Conservation (phyloP, 345 rosid species). For the Angophora floribunda region DNA sequence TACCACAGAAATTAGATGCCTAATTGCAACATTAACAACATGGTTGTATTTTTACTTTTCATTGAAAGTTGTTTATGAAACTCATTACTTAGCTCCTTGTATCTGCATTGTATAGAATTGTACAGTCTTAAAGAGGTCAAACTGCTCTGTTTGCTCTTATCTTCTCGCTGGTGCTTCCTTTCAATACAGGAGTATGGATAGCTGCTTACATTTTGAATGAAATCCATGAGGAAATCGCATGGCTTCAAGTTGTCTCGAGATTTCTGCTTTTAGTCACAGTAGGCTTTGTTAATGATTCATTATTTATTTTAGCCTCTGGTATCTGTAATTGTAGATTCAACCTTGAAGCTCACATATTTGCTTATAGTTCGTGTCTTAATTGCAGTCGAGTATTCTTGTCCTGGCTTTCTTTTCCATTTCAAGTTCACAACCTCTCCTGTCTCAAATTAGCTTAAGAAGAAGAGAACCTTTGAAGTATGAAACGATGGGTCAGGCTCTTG, state of each 20-base stretch:
- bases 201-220: slow-evolving; percentile 65
- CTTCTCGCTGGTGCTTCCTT: not conserved
- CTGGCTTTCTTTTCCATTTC: slow-evolving; percentile 74
- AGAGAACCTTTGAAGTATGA: slow-evolving; percentile 49
- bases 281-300: slow-evolving; percentile 1
- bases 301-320: not conserved
- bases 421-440: slow-evolving; percentile 73
- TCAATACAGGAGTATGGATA: slow-evolving; percentile 52
- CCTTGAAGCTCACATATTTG: slow-evolving; percentile 5
- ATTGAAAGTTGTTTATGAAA: not conserved
- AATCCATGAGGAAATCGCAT: slow-evolving; percentile 33
- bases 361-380: slow-evolving; percentile 17
- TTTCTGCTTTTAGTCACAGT: slow-evolving; percentile 68
- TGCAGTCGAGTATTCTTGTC: slow-evolving; percentile 64
- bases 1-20: not conserved
- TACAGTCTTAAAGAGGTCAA: not conserved
- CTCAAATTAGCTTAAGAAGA: slow-evolving; percentile 78
- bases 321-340: not conserved
- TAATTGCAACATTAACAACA: not conserved
- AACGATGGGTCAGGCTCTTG: slow-evolving; percentile 81
- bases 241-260: slow-evolving; percentile 85
- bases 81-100: not conserved
- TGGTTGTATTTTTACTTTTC: not conserved
- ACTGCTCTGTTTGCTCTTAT: not conserved
- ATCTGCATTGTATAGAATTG: not conserved